Percentiles rank a stretch among this genome's conserved stretches.
phyloP scores from a whole-genome alignment of 768 basidiomycete genomes.

The Chlorophyllum brunneum region DNA sequence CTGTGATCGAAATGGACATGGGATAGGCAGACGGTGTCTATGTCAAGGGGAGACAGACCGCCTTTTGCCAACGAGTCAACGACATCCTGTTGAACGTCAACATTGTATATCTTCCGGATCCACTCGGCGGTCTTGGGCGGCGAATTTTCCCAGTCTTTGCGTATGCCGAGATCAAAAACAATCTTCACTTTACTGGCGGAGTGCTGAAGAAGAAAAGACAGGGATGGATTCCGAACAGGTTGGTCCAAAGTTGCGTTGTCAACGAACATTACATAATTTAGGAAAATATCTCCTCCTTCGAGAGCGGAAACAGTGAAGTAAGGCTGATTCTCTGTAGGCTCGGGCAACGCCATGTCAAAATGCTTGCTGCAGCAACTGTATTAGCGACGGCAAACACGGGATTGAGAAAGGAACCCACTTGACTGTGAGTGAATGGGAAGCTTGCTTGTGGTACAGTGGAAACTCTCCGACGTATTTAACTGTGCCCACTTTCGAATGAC shows the following conservation, averaged over 20 bases:
- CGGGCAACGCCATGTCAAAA: constrained; percentile 30
- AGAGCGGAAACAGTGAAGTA: constrained; percentile 54
- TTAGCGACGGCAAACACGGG: not conserved
- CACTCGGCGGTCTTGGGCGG: constrained; percentile 29
- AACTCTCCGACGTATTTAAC: no score
- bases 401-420: not conserved
- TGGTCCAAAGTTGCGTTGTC: constrained; percentile 28
- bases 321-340: constrained; percentile 38
- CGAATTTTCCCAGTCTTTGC: constrained; percentile 41
- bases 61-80: constrained; percentile 47
- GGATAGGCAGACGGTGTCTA: constrained; percentile 43
- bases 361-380: not conserved
- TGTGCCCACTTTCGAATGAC: no score
- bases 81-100: constrained; percentile 34
- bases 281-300: constrained; percentile 42
- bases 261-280: constrained; percentile 35
- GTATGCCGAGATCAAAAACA: constrained; percentile 55
- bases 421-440: no score
- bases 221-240: constrained; percentile 33
- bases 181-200: constrained; percentile 34
- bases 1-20: constrained; percentile 56
- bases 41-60: constrained; percentile 37
- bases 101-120: constrained; percentile 22
- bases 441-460: no score
- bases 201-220: constrained; percentile 52